Evolutionary conservation across 2,329 filamentous ascomycete genomes (phyloP), one percentile per base, ranked within the genome.

Genomic region (Cadophora luteo-olivacea): DNA sequence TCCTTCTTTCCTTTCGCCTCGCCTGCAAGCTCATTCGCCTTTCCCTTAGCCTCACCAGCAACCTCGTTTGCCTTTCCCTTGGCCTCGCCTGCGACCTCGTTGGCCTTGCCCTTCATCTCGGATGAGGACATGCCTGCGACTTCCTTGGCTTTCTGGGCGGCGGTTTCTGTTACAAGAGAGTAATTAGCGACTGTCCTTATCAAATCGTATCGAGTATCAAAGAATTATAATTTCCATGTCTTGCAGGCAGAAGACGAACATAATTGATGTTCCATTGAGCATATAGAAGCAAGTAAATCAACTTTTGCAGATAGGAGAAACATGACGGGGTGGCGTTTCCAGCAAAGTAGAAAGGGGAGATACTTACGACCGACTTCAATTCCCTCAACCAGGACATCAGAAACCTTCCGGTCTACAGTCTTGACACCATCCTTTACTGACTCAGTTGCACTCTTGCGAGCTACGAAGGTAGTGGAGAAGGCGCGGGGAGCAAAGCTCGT

Each of bases 361-460:
- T n/a, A 82, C 85, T 68, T 81, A 89, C 89, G 78, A 61, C 85
- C 84, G 58, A 82, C 80, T 72, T 91, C 82, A 76, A 91, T 88
- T 19, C 86, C 87, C 49, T 87, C 85, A 33, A 89, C 85, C 22
- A 91, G 76, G 76, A 88, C 89, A 76, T 88, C 85, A 68, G 85
- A 84, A 52, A 91, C 86, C 61, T 81, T 83, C 36, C 86, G 83
- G 80, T 91, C 87, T 6, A 89, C 86, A 6, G 79, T 80, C 79
- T 90, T 88, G 67, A 87, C 78, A 3, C 83, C 83, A 70, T 90
- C 87, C 79, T 89, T 91, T 73, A 86, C 84, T 0, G 82, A 73
- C 67, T 89, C 86, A 63, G 84, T 80, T 2, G 83, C 80, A 11
- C 82, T 80, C 80, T 87, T 88, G 58, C 81, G 81, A 9, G 79